Conservation (phyloP, 129 eudicot species). For the Daucus carota region DH1_v3.0 NC_030385.2:31869501-31870000, state of each 20-base stretch:
- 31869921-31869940: slow-evolving; percentile 39
- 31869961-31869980: slow-evolving; percentile 71
- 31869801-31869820: no score
- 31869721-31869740: no score
- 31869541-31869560: slow-evolving; percentile 50
- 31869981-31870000: slow-evolving; percentile 52
- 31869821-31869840: no score
- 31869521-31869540: slow-evolving; percentile 44
- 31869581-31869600: slow-evolving; percentile 11
- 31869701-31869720: no score
- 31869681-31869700: no score
- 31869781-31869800: background rate
- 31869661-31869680: slow-evolving; percentile 9
- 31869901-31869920: no score
- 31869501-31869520: slow-evolving; percentile 31
- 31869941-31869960: slow-evolving; percentile 69
- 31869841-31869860: no score
- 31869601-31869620: slow-evolving; percentile 26
- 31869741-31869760: no score
- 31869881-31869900: background rate
- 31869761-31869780: background rate
- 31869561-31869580: slow-evolving; percentile 58
- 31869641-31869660: slow-evolving; percentile 18
- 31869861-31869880: background rate
- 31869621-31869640: slow-evolving; percentile 32